Evolutionary conservation across 2,329 filamentous ascomycete genomes (phyloP), one percentile per base, ranked within the genome.

Genomic region (Neopestalotiopsis clavispora): DNA sequence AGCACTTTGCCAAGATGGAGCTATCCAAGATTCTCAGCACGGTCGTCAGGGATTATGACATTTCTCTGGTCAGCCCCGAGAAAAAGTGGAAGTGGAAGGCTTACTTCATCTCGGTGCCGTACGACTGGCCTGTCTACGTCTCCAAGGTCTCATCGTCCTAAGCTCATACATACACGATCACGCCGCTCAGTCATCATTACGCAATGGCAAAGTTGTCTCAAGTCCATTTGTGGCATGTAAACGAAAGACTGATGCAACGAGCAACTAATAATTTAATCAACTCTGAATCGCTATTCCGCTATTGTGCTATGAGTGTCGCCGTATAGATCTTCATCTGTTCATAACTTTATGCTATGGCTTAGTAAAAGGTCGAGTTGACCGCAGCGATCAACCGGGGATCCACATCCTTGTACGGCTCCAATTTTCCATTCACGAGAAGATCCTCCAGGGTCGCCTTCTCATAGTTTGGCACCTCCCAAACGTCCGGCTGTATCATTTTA

Each of bases 1-100:
- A 76, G 20, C 76, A 80, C 56, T 73, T 82, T 4, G 79, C 78
- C 9, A 74, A 77, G 58, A 70, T 82, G 42, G 76, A 82, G 71
- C 68, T 81, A 5, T 74, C 71, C 23, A 81, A 83, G 69, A 70
- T 79, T n/a, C 67, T 74, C 2, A 74, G 78, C 1, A 78, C 75
- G 4, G 60, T 81, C 9, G 57, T 80, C 2, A 71, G 76, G 9
- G 77, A 81, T 58, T 80, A 76, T 65, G 75, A 80, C 1, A 72
- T 81, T 58, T 68, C 74, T 42, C 71, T 75, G 45, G 71, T 78
- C 0, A 65, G 80, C 60, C 61, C 74, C 2, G 59, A 69, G 20
- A 72, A 75, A 63, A 69, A 73, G 23, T 80, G 78, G 78, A 76
- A 68, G 57, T 78, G 72, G 69, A 73, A 78, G 38, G 75, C 72